Base-by-base conservation (phyloP, 306 rosid genomes). In the Vigna trinervia region DNA sequence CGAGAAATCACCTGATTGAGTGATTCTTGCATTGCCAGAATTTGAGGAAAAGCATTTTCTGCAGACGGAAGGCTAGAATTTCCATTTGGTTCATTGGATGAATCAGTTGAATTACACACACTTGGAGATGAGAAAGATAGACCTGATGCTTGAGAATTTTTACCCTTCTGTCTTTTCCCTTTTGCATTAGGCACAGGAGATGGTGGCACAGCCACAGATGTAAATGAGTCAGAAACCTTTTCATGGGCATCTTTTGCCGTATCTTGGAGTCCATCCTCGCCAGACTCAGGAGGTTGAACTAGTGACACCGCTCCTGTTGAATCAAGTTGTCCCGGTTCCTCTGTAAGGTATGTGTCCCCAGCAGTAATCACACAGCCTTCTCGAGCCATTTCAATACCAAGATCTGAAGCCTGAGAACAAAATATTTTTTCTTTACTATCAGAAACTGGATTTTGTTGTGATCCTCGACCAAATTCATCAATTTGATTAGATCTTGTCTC, bases 351-450 rank as follows among this genome's bases (percentile, higher is more conserved):
- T 50, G 86, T 80, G 78, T 89, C 97, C 62, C 90, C 66, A 66
- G 97, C 66, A 66, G 97, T 84, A 80, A 86, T 84, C 10, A 87
- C 91, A 84, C 84, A 59, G 79, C 94, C 88, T 57, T 93, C 96
- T 77, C 96, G 90, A 66, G 91, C 93, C 97, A 96, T 87, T 81
- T 90, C 97, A 78, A 91, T 87, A 74, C 99, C 98, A 80, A 96
- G 98, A 91, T 93, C 98, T 12, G 99, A 93, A 8, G 96, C 96
- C 81, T 96, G 99, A 23, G 99, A 93, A 87, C 96, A 91, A 81
- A 93, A 96, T 60, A 66, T 78, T 75, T 88, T 92, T 73, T 91
- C 98, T 80, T 83, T 96, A 69, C 75, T 78, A 59, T 88, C 96
- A 30, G 86, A 78, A 73, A 87, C 63, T 38, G 39, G 78, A 68